These are phyloP conservation scores for Komagataella pseudopastoris DNA, from an alignment of 805 yeast species.

Conservation along the genomic window DNA sequence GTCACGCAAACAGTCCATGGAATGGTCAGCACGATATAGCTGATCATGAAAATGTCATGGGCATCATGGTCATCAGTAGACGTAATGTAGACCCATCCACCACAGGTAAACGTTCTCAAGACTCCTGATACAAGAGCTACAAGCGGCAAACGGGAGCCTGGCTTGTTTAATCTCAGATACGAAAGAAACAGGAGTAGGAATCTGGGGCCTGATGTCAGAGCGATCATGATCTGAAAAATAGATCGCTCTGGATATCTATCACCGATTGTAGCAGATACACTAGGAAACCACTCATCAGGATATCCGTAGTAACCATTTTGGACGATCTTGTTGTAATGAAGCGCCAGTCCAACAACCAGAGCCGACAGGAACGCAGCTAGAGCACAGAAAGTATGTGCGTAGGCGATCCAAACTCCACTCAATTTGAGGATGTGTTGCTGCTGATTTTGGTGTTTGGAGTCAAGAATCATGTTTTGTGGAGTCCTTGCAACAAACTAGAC, in stretches of 20 bases:
- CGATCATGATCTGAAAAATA: conserved; percentile 81
- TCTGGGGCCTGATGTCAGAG: conserved; percentile 88
- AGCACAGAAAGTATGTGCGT: conserved; percentile 64
- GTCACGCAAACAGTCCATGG: conserved; percentile 79
- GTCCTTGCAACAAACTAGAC: not conserved
- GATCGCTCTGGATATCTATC: conserved; percentile 95
- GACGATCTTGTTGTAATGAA: conserved; percentile 84
- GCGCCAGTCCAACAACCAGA: conserved; percentile 52
- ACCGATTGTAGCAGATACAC: conserved; percentile 94
- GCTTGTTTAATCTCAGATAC: conserved; percentile 30
- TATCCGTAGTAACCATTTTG: conserved; percentile 77
- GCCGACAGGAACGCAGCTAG: conserved; percentile 66
- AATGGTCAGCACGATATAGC: conserved; percentile 74
- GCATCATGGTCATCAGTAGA: conserved; percentile 94
- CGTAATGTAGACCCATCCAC: conserved; percentile 97
- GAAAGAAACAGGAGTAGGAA: conserved; percentile 47
- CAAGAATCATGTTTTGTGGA: conserved; percentile 16
- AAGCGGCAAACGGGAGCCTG: conserved; percentile 21
- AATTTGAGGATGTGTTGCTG: conserved; percentile 12
- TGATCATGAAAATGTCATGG: conserved; percentile 92
- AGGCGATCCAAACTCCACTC: conserved; percentile 56
- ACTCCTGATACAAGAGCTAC: conserved; percentile 50
- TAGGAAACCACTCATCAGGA: conserved; percentile 98
- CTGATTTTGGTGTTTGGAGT: conserved; percentile 2
- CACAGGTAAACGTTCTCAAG: conserved; percentile 86